Base-by-base conservation (phyloP, 139 green algal species). In the Chlorella sp. region DNA sequence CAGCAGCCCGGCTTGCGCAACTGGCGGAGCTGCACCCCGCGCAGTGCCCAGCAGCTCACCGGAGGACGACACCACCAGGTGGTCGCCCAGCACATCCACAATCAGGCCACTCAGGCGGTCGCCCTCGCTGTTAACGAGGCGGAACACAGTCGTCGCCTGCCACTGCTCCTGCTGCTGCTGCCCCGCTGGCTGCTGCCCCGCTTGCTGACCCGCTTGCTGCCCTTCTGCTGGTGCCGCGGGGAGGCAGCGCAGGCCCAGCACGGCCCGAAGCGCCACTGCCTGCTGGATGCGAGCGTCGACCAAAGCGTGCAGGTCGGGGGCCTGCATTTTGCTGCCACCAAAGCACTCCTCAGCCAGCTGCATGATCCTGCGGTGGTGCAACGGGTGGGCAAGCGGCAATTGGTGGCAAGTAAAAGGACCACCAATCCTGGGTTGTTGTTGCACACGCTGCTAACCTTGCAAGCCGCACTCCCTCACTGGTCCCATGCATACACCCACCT, bases 111-210 rank as follows among this genome's bases (percentile, higher is more conserved):
- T 94, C 68, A 98, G 90, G 38, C 90, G 75, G 88, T 98, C 95
- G 1, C 95, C 95, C 80, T 98, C 95, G 54, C 92, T 92, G 88
- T 98, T 97, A 58, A 96, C 36, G 64, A 98, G 90, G 19, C 94
- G 87, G 74, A 91, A 93, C 36, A 93, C 92, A 44, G 80, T 92
- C 1, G 90, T 94, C 40, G 28, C 34, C 4, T 6, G 20, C 20
- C 30, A 36, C 40, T 11, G 30, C 13, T 30, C 38, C 30, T 44
- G 36, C 46, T 41, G n/a, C 51, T 8, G 48, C 30, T 8, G n/a
- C 26, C 14, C 32, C 48, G 46, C 51, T 32, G 34, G 48, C 62
- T 44, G 67, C 41, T 62, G 48, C 16, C 22, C 43, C 30, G 22
- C 40, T 38, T 54, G 14, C 58, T 41, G 40, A 7, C 3, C 40